These are phyloP conservation scores for Yarrowia sp. DNA, from an alignment of 805 yeast genomes.

Conservation along the genomic window DNA sequence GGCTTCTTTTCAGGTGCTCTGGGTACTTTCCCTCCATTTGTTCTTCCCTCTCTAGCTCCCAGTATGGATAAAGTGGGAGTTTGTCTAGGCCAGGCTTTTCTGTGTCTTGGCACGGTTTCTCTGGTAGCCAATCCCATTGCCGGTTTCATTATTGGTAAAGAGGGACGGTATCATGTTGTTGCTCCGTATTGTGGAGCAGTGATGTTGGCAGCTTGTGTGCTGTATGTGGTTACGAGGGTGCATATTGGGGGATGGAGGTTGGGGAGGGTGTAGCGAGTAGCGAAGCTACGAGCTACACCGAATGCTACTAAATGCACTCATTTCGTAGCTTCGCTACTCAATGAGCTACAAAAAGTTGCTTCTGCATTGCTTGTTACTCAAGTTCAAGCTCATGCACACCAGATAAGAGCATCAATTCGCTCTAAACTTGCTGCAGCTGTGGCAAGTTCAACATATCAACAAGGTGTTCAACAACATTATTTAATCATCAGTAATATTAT, in stretches of 20 bases:
- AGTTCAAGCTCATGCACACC: no score
- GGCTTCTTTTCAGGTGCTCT: slow-evolving; percentile 36
- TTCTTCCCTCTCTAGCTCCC: slow-evolving; percentile 25
- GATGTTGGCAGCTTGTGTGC: neutral
- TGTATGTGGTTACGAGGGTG: neutral
- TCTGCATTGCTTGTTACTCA: no score
- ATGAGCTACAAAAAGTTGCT: no score
- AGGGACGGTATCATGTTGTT: slow-evolving; percentile 29
- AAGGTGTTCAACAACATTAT: no score
- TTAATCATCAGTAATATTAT: no score
- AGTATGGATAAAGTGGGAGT: slow-evolving; percentile 46
- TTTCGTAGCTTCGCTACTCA: no score
- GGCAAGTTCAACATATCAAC: no score
- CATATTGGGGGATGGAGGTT: slow-evolving; percentile 13
- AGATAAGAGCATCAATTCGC: no score
- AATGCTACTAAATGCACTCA: no score
- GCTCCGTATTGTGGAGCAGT: slow-evolving; percentile 21
- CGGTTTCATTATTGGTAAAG: slow-evolving; percentile 34
- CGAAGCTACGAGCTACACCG: no score
- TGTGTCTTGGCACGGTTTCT: slow-evolving; percentile 53
- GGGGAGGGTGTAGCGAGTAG: neutral
- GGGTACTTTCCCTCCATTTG: slow-evolving; percentile 29
- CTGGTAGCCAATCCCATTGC: slow-evolving; percentile 38
- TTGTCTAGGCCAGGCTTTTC: slow-evolving; percentile 61
- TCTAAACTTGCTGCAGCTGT: no score